Evolutionary conservation across 2,329 filamentous ascomycete species (phyloP), one percentile per base, ranked within the genome.

Genomic region (Aspergillaceae sp.): DNA sequence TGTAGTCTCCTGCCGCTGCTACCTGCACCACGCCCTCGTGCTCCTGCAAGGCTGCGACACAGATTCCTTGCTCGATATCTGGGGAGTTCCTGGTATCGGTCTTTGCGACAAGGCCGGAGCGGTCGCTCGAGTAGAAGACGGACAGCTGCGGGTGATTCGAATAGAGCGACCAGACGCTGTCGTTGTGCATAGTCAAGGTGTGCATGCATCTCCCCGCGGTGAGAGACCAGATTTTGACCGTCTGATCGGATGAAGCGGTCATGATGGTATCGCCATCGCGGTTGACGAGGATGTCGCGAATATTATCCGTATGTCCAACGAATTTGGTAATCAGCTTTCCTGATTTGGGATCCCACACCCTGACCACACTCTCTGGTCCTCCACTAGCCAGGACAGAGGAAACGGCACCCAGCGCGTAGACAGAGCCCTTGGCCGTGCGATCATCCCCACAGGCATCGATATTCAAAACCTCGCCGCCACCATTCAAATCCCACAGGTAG

Each of bases 181-280:
- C 89, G 62, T 94, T 94, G 70, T 98, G 92, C 92, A 98, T 98
- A 45, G 90, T 96, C 57, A 98, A 78, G 0, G 92, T 98, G 68
- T 96, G 88, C 84, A 97, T 91, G 74, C 92, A 98, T 56, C 92
- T 79, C 46, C 92, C 92, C 26, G 89, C 91, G 7, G 87, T 92
- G 56, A 97, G 83, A 55, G 90, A 96, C 92, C 92, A 98, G 48
- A 97, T 82, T 71, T 98, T 98, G 72, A 98, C 84, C 0, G 92
- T 97, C 69, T 94, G 89, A 65, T 98, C 92, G 1, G 91, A 91
- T 56, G 90, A 95, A 9, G 88, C 90, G 0, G 91, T 95, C 75
- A 98, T 80, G 56, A 98, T 87, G 36, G 83, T 94, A 62, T 95
- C 89, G 35, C 88, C 90, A 49, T 86, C 82, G 55, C 91, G 82